Conservation (phyloP, 495 filamentous ascomycete species). For the Podospora sp. region DNA sequence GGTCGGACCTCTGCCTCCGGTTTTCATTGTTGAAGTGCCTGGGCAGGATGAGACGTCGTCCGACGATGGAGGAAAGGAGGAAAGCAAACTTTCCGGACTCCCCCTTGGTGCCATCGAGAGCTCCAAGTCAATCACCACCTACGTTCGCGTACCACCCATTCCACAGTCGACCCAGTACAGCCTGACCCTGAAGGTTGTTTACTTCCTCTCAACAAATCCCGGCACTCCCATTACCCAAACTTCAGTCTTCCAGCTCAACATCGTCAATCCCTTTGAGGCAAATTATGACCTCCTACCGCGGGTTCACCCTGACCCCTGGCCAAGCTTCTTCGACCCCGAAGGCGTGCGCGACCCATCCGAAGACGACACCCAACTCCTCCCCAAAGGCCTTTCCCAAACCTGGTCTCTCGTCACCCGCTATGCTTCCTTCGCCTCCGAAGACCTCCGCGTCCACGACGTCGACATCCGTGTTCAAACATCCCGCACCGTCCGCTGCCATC, state of each 20-base stretch:
- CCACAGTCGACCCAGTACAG: constrained; percentile 63
- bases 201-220: constrained; percentile 77
- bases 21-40: constrained; percentile 45
- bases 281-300: constrained; percentile 81
- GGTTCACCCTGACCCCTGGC: constrained; percentile 78
- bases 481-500: constrained; percentile 45
- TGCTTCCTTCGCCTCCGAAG: constrained; percentile 72
- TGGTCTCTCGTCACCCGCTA: constrained; percentile 76
- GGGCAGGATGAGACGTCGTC: constrained; percentile 31
- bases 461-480: constrained; percentile 58
- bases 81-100: constrained; percentile 39
- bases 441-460: constrained; percentile 67
- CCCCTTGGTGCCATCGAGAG: constrained; percentile 53
- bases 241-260: constrained; percentile 62
- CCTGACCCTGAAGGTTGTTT: constrained; percentile 70
- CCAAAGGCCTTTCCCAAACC: constrained; percentile 67
- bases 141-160: constrained; percentile 54
- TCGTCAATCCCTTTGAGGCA: constrained; percentile 84
- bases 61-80: constrained; percentile 32
- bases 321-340: constrained; percentile 72
- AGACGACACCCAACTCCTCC: background rate
- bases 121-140: constrained; percentile 41
- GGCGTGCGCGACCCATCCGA: constrained; percentile 35
- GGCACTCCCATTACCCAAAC: constrained; percentile 82
- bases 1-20: constrained; percentile 61